These are phyloP conservation scores for Ustilago cynodontis DNA, from an alignment of 1,284 basidiomycete species.

Conservation along the genomic window DNA sequence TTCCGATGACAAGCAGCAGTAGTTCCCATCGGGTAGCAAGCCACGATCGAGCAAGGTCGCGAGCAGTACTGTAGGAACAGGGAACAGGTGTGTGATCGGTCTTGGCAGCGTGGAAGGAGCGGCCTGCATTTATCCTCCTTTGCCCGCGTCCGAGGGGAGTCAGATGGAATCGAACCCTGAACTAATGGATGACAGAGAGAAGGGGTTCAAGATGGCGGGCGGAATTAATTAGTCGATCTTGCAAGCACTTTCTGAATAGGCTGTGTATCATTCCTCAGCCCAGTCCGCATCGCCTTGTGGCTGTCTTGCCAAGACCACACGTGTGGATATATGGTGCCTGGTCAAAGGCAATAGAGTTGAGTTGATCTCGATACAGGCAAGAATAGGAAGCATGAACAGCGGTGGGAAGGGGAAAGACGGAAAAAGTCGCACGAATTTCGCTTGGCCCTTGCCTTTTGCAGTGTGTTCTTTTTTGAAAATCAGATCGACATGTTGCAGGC, in stretches of 20 bases:
- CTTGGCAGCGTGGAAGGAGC: slow-evolving; percentile 4
- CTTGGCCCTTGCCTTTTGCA: slow-evolving; percentile 2
- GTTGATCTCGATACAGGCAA: background rate
- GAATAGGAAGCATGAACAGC: background rate
- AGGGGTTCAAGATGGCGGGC: background rate
- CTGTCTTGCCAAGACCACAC: background rate
- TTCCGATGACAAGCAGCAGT: background rate
- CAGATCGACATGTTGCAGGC: slow-evolving; percentile 18
- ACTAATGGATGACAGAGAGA: background rate
- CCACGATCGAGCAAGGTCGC: background rate
- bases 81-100: slow-evolving; percentile 1
- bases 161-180: background rate
- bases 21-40: background rate
- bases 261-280: background rate
- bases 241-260: background rate
- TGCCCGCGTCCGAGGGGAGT: background rate
- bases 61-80: background rate
- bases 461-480: too few species aligned
- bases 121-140: slow-evolving; percentile 12
- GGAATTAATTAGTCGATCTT: background rate
- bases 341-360: background rate
- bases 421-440: slow-evolving; percentile 1
- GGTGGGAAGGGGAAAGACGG: background rate
- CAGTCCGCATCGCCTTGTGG: background rate
- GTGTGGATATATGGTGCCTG: background rate